Evolutionary conservation across 495 filamentous ascomycete genomes (phyloP).

Genomic region (Aspergillus kassunensis): DNA sequence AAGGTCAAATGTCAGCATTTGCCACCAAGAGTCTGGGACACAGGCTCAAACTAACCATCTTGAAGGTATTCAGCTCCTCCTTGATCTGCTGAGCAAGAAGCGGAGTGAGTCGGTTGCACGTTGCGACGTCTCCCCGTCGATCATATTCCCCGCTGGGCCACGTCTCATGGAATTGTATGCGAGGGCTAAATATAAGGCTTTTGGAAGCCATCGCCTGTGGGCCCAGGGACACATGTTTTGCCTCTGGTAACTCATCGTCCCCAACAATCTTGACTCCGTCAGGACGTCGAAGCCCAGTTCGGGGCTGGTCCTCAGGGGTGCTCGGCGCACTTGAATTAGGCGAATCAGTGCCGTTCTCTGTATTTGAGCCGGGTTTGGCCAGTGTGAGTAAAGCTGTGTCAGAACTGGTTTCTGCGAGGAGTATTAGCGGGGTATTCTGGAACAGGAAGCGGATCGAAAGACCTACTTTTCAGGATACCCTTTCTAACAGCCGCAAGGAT

Average conservation of each 20-base stretch:
- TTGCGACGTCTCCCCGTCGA: slow-evolving; percentile 91
- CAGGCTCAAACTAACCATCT: slow-evolving; percentile 71
- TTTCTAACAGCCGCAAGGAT: slow-evolving; percentile 85
- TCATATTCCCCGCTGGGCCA: slow-evolving; percentile 97
- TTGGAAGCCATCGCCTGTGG: slow-evolving; percentile 62
- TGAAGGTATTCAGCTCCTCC: slow-evolving; percentile 98
- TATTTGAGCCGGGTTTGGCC: slow-evolving; percentile 26
- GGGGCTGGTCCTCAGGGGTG: slow-evolving; percentile 71
- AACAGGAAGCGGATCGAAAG: background rate
- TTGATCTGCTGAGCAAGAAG: slow-evolving; percentile 99
- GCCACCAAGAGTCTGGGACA: slow-evolving; percentile 15
- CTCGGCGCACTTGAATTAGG: slow-evolving; percentile 78
- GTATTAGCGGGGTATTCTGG: slow-evolving; percentile 14
- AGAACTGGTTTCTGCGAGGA: slow-evolving; percentile 47
- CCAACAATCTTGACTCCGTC: slow-evolving; percentile 69
- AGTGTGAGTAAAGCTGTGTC: slow-evolving; percentile 67
- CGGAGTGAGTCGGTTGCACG: slow-evolving; percentile 94
- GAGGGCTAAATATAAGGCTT: slow-evolving; percentile 86
- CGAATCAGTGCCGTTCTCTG: slow-evolving; percentile 63
- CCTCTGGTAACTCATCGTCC: slow-evolving; percentile 74
- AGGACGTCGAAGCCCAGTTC: slow-evolving; percentile 53
- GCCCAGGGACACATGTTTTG: slow-evolving; percentile 72
- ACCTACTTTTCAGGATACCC: slow-evolving; percentile 91
- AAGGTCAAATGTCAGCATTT: slow-evolving; percentile 7
- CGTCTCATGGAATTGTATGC: slow-evolving; percentile 91